Evolutionary conservation across 768 basidiomycete genomes (phyloP), one percentile per base, ranked within the genome.

Genomic region (Tricholoma flavovirens): DNA sequence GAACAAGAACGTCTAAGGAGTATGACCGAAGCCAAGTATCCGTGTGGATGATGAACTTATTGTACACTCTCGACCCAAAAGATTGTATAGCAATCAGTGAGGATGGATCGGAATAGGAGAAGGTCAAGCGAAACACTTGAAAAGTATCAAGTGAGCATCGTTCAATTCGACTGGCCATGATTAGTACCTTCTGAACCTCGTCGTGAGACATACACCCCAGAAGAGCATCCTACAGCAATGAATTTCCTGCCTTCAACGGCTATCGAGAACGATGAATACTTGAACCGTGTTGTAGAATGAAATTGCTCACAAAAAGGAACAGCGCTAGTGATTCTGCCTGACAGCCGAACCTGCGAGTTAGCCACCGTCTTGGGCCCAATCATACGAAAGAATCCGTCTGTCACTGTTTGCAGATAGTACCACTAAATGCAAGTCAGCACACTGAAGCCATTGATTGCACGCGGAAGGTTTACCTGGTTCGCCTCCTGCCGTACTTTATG

Each of bases 141-240:
- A 49, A 22, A 9, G 19, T 7, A 14, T 40, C 29, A 22, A 32
- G 57, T 19, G 49, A 53, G 24, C 54, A 43, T 0, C 17, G 15
- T 30, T 30, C 15, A 49, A 17, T 26, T 29, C 15, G 8, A n/a
- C 7, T 8, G 55, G 36, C 11, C 29, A 42, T 60, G 17, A 61
- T 55, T 1, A 8, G n/a, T 24, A 88, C 88, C 76, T 65, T 77
- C 75, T 54, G 79, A 74, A 21, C 82, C 81, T 40, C 75, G 76
- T 14, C 72, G 71, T 2, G 83, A 82, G 33, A 83, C 78, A 63
- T 83, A 90, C n/a, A 93, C 75, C 2, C 91, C 91, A n/a, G 77
- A 71, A 10, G 78, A 70, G 58, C 86, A 87, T 11, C 82, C 84
- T 1, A 87, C 80, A 10, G 79, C 87, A 57, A 93, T 66, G 54